Evolutionary conservation across 1,139 yeast genomes (phyloP).

Genomic region (Candida frijolesensis): DNA sequence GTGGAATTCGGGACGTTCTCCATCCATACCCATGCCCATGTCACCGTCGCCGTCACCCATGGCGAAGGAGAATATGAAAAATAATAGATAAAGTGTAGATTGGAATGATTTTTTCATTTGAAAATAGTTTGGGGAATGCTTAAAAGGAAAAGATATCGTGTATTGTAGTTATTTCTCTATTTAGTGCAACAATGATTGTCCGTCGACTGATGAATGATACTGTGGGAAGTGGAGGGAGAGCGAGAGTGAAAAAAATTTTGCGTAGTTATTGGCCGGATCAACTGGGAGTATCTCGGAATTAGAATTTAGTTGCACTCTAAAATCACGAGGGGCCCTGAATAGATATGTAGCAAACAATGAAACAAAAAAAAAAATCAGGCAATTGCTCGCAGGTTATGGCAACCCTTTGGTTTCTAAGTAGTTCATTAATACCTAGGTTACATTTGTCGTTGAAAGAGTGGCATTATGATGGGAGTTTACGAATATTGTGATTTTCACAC

Average conservation of each 20-base stretch:
- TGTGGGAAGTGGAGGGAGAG: neutral
- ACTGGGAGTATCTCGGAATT: neutral
- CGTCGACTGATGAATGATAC: too few species aligned
- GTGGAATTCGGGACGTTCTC: constrained; percentile 41
- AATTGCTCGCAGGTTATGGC: neutral
- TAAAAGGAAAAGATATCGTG: neutral
- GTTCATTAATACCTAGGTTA: too few species aligned
- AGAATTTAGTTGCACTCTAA: neutral
- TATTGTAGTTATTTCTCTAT: neutral
- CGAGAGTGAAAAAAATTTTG: neutral
- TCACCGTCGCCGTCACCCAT: constrained; percentile 8
- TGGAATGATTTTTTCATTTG: neutral
- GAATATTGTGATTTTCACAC: too few species aligned
- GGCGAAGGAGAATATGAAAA: neutral
- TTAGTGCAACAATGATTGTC: neutral
- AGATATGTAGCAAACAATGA: too few species aligned
- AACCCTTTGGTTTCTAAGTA: too few species aligned
- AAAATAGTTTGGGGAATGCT: too few species aligned
- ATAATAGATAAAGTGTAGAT: neutral
- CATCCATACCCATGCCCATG: constrained; percentile 35
- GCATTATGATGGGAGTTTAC: too few species aligned
- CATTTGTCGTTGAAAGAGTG: too few species aligned
- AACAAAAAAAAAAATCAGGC: neutral
- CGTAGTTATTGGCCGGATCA: constrained; percentile 3
- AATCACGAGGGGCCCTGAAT: neutral